Base-by-base conservation (phyloP, 108 stramenopile species). In the Fistulifera solaris region DNA sequence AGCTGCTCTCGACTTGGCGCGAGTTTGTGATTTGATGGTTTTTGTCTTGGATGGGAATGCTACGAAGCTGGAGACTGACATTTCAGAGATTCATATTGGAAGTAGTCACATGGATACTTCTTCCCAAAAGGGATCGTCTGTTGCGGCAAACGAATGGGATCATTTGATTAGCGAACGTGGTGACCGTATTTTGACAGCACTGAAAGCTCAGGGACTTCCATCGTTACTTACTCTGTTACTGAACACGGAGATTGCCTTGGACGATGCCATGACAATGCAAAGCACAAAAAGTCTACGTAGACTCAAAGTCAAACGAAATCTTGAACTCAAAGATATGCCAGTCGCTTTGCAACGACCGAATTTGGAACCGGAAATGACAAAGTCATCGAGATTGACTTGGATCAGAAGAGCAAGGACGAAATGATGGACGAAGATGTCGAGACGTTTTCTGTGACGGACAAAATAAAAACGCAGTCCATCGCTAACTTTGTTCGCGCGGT, bases 121-220 rank as follows among this genome's bases (percentile, higher is more conserved):
- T 27, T 67, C 45, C 78, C 66, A 41, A 68, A 71, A 53, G 72
- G 72, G 53, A 5, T 63, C 52, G n/a, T 60, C 58, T 38, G 71
- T 54, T 35, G 49, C 68, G 14, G 38, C 48, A 1, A 72, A 72
- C 31, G 63, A 73, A 64, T 81, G 71, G 63, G 83, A 82, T 44
- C 78, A 86, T 68, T 59, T 89, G 56, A 76, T 89, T 48, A 80
- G 80, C 42, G 60, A 69, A 17, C 63, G 79, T 22, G 93, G 94
- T 13, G 93, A 95, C 61, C 69, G 85, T 52, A 76, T 94, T 11
- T 60, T 98, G 59, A 61, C 86, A n/a, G 87, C 93, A 5, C 50
- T 97, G 55, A 97, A 97, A 67, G 85, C 88, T 15, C 90, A 93
- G 62, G 98, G 96, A n/a, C 57, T 96, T 24, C 96, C 98, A 6